phyloP scores from a whole-genome alignment of 768 basidiomycete species.

The Pleurotus ostreatus region DNA sequence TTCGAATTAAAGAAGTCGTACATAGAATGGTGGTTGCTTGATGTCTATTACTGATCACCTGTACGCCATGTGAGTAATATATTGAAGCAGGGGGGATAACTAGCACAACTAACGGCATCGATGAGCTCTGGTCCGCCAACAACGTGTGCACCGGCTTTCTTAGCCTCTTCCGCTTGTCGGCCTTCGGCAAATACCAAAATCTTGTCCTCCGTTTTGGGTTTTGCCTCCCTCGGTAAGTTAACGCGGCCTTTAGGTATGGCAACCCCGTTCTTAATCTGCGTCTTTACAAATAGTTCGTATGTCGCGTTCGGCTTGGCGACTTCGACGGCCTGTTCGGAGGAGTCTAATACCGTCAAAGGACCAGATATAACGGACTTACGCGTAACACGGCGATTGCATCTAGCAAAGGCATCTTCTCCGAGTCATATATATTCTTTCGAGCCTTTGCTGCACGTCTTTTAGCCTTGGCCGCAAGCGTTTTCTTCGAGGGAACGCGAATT shows the following conservation, averaged over 20 bases:
- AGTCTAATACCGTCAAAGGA: not conserved
- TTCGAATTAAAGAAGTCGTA: constrained; percentile 71
- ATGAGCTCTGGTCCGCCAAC: constrained; percentile 90
- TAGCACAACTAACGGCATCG: constrained; percentile 63
- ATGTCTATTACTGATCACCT: constrained; percentile 75
- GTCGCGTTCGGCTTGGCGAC: constrained; percentile 71
- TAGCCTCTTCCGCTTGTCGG: constrained; percentile 75
- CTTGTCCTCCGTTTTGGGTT: constrained; percentile 62
- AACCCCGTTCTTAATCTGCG: constrained; percentile 71
- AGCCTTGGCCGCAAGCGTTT: constrained; percentile 61
- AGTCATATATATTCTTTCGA: constrained; percentile 51
- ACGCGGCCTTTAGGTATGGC: constrained; percentile 89
- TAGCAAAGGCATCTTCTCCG: constrained; percentile 60
- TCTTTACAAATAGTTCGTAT: constrained; percentile 79
- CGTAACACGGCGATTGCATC: constrained; percentile 71
- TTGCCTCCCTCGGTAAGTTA: constrained; percentile 78
- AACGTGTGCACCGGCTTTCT: constrained; percentile 81
- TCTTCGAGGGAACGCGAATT: constrained; percentile 63
- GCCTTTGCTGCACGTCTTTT: constrained; percentile 54
- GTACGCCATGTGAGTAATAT: not conserved
- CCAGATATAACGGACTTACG: constrained; percentile 34
- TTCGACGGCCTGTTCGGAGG: constrained; percentile 65
- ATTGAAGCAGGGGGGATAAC: constrained; percentile 8
- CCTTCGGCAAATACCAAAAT: constrained; percentile 96
- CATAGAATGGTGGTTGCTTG: constrained; percentile 83